Conservation (phyloP, 148 eudicot genomes). For the Nepenthes gracilis region DNA sequence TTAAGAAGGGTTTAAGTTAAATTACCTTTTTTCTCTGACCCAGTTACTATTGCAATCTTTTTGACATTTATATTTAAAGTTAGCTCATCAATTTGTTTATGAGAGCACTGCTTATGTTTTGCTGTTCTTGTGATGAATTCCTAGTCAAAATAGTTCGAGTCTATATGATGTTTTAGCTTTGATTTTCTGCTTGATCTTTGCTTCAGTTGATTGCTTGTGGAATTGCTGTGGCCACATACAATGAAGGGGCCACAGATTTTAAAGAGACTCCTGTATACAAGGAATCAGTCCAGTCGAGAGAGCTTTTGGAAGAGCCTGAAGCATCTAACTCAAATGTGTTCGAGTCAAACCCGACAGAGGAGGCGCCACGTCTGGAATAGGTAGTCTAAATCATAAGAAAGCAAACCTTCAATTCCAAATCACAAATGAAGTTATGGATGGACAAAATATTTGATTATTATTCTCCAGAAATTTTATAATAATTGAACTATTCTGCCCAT, state of each 20-base stretch:
- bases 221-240: constrained; percentile 83
- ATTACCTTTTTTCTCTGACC: no score
- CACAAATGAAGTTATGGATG: background rate
- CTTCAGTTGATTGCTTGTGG: constrained; percentile 78
- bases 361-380: constrained; percentile 79
- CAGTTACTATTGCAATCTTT: no score
- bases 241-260: constrained; percentile 96
- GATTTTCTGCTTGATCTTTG: background rate
- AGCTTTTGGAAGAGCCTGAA: constrained; percentile 66
- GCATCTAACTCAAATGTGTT: constrained; percentile 61
- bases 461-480: no score
- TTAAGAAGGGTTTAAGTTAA: no score
- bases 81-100: background rate
- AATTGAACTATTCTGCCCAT: background rate
- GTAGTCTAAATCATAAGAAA: background rate
- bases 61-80: no score
- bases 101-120: no score
- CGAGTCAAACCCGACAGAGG: constrained; percentile 86
- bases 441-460: no score
- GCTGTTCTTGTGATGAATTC: no score
- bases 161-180: background rate
- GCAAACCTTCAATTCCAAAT: background rate
- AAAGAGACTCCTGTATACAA: constrained; percentile 74
- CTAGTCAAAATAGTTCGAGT: background rate
- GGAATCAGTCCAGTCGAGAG: constrained; percentile 71